Base-by-base conservation (phyloP, 2,329 filamentous ascomycete species). In the Penicillium polonicum region DNA sequence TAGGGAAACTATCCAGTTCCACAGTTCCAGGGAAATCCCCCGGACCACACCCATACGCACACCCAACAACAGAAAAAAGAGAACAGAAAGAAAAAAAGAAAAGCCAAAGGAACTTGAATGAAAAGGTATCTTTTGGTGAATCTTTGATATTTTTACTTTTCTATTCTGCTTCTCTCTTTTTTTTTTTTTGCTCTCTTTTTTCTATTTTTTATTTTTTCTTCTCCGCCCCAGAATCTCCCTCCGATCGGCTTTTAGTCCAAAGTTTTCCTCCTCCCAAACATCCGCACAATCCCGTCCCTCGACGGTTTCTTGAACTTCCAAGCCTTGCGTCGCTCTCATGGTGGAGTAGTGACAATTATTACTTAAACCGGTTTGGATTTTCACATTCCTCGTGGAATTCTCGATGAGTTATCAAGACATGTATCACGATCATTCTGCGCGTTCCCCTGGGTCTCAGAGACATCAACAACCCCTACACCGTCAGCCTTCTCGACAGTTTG, bases 401-500 rank as follows among this genome's bases (percentile, higher is more conserved):
- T 60, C 60, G 50, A 72, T 72, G 71, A 72, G 67, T 69, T 73
- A 76, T 73, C 73, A 76, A 68, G 74, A 76, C 54, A 76, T 78
- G 82, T 92, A 90, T 79, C 85, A 89, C 78, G 88, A 89, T 52
- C 50, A 52, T 67, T 76, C 83, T 61, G 88, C 87, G 72, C 88
- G 90, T 70, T 91, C 88, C 63, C 90, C 91, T 39, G 87, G 85
- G 70, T 86, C 88, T 33, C 86, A 89, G 72, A 89, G 89, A 66
- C 83, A 83, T 68, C 80, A 80, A 71, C 80, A 88, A 80, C 80
- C 82, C 58, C 79, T 89, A 57, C 85, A 88, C 70, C 85, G 89
- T 65, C 87, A 89, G 72, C 80, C 86, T 43, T 92, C 91, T 66
- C 85, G 91, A 67, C 89, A 89, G 65, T 90, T 92, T 72, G 91